These are phyloP conservation scores for Fusarium pseudonygamai DNA, from an alignment of 2,329 filamentous ascomycete genomes.

Conservation along the genomic window DNA sequence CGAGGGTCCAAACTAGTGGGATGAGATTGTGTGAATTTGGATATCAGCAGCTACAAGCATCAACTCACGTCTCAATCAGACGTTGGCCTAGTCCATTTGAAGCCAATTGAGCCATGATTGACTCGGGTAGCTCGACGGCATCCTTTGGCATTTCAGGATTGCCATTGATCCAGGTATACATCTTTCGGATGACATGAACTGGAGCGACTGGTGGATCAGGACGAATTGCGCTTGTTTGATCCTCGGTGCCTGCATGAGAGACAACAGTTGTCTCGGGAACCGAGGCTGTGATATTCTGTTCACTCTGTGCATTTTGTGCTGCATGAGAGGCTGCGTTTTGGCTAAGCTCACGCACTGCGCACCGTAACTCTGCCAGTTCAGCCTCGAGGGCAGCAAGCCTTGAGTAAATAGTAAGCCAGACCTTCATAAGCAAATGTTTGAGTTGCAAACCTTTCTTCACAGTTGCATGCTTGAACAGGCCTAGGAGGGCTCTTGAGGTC, in stretches of 20 bases:
- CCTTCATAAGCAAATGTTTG: rapidly evolving
- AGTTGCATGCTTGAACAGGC: not conserved
- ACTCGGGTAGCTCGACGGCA: not conserved
- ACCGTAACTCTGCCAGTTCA: not conserved
- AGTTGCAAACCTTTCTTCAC: not conserved
- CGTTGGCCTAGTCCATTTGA: rapidly evolving
- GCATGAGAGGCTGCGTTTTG: not conserved
- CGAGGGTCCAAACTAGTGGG: rapidly evolving
- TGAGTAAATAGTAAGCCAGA: rapidly evolving
- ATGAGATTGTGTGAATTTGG: no score
- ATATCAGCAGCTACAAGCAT: no score
- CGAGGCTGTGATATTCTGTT: rapidly evolving
- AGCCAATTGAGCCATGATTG: not conserved
- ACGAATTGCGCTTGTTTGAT: rapidly evolving
- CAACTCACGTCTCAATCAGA: not conserved
- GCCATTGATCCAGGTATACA: not conserved
- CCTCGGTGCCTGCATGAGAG: not conserved
- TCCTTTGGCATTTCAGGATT: not conserved
- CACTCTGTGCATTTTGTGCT: no score
- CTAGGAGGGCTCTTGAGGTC: rapidly evolving
- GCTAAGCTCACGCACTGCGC: not conserved
- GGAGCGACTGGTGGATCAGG: not conserved
- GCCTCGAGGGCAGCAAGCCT: not conserved
- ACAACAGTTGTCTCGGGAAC: rapidly evolving
- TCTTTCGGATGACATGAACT: not conserved